phyloP scores from a whole-genome alignment of 345 rosid genomes.

The Lumnitzera racemosa region DNA sequence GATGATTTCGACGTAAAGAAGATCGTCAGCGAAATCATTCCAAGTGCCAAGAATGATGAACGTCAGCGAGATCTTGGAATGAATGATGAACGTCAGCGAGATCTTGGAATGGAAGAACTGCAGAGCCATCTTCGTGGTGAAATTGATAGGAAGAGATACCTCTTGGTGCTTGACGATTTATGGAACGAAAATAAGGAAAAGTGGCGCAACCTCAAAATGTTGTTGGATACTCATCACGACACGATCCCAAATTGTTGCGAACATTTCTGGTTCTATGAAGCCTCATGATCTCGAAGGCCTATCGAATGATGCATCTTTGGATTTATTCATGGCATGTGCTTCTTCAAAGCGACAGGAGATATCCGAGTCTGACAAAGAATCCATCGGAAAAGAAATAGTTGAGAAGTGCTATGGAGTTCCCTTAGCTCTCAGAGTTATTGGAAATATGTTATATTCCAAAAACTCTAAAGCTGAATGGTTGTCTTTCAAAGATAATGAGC shows the following conservation, averaged over 20 bases:
- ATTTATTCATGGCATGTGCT: constrained; percentile 4
- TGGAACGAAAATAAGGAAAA: constrained; percentile 4
- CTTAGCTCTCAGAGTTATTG: constrained; percentile 15
- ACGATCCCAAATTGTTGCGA: background rate
- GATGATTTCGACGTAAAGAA: background rate
- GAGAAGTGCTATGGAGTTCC: constrained; percentile 21
- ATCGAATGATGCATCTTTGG: constrained; percentile 1
- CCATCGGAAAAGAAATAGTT: constrained; percentile 14
- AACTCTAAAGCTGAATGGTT: constrained; percentile 13
- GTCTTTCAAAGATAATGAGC: constrained; percentile 9
- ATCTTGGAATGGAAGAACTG: background rate
- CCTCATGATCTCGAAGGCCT: background rate
- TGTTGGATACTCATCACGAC: constrained; percentile 2
- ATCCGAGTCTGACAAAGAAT: background rate
- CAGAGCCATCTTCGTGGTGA: background rate
- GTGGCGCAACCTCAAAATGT: background rate
- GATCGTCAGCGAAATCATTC: background rate
- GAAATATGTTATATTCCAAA: constrained; percentile 8
- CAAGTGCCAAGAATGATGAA: background rate
- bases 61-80: too few relatives aligned
- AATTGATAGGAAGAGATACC: constrained; percentile 2
- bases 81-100: background rate
- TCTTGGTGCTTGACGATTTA: constrained; percentile 8
- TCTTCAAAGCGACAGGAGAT: background rate
- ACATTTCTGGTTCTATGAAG: background rate